Evolutionary conservation across 345 rosid genomes (phyloP).

Genomic region (Rubroshorea leprosula): DNA sequence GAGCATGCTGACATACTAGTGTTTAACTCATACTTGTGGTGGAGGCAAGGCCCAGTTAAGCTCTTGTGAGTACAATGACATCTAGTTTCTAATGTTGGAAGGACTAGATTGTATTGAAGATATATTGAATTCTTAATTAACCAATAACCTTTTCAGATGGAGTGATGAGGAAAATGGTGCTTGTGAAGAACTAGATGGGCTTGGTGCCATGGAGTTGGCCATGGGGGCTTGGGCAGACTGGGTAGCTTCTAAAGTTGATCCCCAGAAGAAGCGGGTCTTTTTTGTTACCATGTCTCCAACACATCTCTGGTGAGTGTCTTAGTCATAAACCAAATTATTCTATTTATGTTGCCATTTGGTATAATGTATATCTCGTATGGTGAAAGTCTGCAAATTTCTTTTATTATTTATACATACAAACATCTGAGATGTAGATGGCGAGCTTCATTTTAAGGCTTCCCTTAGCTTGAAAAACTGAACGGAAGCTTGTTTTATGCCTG

Average conservation of each 20-base stretch:
- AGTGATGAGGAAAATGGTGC: constrained; percentile 51
- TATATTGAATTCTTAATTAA: not conserved
- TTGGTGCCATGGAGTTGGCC: constrained; percentile 84
- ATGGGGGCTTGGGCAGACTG: constrained; percentile 92
- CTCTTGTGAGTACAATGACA: constrained; percentile 43
- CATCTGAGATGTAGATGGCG: not conserved
- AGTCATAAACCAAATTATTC: not conserved
- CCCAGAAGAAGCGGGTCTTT: constrained; percentile 48
- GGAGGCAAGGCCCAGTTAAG: constrained; percentile 97
- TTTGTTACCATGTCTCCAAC: constrained; percentile 96
- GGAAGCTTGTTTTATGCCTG: not conserved
- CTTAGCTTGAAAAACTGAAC: not conserved
- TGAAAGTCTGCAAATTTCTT: constrained; percentile 4
- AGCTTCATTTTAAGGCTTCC: not conserved
- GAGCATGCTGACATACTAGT: constrained; percentile 83
- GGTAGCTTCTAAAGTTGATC: constrained; percentile 53
- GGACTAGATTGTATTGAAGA: not conserved
- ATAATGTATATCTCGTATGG: not conserved
- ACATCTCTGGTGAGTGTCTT: constrained; percentile 59
- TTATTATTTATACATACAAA: not conserved
- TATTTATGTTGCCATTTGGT: constrained; percentile 1
- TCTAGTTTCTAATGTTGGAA: constrained; percentile 9
- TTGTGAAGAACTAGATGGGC: constrained; percentile 78
- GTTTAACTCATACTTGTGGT: constrained; percentile 94
- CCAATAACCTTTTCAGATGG: constrained; percentile 55